These are phyloP conservation scores for Populus deltoides DNA, from an alignment of 345 rosid species.

Conservation along the genomic window DNA sequence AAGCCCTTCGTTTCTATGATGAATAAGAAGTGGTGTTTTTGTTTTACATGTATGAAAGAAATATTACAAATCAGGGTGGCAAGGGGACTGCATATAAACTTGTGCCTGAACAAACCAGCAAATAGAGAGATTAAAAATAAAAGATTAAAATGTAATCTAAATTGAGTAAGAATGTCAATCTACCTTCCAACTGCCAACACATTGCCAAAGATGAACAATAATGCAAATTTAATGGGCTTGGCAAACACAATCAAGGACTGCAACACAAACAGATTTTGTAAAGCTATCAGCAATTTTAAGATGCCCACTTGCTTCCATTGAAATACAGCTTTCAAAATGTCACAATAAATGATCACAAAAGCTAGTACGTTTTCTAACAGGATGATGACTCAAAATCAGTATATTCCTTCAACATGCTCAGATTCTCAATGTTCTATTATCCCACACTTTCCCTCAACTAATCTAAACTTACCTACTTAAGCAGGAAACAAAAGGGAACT, in stretches of 20 bases:
- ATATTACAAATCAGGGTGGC: background rate
- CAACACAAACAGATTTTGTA: conserved; percentile 19
- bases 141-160: background rate
- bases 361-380: background rate
- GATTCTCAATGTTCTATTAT: too few relatives aligned
- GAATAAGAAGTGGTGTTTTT: too few relatives aligned
- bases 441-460: background rate
- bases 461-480: background rate
- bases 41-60: background rate
- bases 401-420: background rate
- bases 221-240: conserved; percentile 80
- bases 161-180: background rate
- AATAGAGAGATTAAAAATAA: background rate
- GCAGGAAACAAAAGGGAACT: background rate
- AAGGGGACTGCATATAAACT: background rate
- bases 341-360: background rate
- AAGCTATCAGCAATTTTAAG: conserved; percentile 2
- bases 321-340: background rate
- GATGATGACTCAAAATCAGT: too few relatives aligned
- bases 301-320: background rate
- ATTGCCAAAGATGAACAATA: conserved; percentile 88
- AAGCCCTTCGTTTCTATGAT: too few relatives aligned
- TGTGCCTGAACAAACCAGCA: conserved; percentile 4
- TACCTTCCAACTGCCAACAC: conserved; percentile 92
- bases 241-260: conserved; percentile 81